A percentile compares a stretch with the other conserved stretches of the same genome.
Conservation (phyloP, 768 basidiomycete species). For the Leccinum rimulosum region DNA sequence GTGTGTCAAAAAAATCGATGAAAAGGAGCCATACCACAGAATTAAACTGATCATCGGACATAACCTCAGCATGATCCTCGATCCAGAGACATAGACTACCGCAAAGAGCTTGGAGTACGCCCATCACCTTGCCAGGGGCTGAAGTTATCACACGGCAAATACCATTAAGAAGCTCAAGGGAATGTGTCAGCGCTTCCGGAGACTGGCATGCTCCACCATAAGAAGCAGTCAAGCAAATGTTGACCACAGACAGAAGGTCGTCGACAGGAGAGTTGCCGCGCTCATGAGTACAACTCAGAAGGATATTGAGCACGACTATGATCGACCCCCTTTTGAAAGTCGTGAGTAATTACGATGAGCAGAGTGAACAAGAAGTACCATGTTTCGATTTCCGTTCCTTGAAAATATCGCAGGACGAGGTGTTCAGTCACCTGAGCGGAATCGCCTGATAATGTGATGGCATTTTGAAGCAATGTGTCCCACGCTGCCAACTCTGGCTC, state of each 20-base stretch:
- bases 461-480: conserved; percentile 36
- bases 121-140: conserved; percentile 28
- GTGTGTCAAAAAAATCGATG: neutral
- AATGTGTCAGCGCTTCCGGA: conserved; percentile 26
- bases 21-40: conserved; percentile 40
- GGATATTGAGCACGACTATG: conserved; percentile 14
- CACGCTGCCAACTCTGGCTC: conserved; percentile 42
- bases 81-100: conserved; percentile 51
- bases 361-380: conserved; percentile 17
- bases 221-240: conserved; percentile 31
- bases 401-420: conserved; percentile 15
- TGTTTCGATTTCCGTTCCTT: conserved; percentile 13
- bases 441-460: conserved; percentile 24
- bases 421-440: conserved; percentile 10
- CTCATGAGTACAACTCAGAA: conserved; percentile 13
- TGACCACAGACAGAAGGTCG: conserved; percentile 29
- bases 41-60: conserved; percentile 46
- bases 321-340: conserved; percentile 20
- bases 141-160: conserved; percentile 35
- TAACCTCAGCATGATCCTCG: conserved; percentile 39
- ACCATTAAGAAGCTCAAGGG: conserved; percentile 37
- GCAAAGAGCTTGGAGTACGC: conserved; percentile 37
- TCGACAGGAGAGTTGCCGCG: conserved; percentile 11
- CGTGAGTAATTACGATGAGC: conserved; percentile 8
- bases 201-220: conserved; percentile 31